phyloP scores from a whole-genome alignment of 179 eudicot genomes.

The Heliamphora ciliata region DNA sequence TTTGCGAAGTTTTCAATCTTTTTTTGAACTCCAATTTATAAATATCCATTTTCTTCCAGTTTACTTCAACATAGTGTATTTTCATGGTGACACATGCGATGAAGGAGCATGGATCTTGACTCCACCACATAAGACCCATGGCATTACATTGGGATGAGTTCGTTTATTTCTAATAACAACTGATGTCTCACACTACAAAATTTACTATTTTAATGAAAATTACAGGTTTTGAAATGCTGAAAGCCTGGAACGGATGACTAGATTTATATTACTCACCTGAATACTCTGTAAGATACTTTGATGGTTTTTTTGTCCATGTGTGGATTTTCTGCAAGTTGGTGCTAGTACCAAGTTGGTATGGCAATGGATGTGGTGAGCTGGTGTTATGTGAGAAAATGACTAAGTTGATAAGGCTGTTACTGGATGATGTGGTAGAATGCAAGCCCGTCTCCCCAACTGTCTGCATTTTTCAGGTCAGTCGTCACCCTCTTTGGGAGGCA shows the following conservation, averaged over 20 bases:
- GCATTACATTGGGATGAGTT: background rate
- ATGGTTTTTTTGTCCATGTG: background rate
- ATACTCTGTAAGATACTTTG: background rate
- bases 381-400: background rate
- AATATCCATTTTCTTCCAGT: background rate
- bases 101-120: background rate
- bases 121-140: background rate
- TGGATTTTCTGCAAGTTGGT: background rate
- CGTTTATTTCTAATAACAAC: background rate
- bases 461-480: conserved; percentile 8
- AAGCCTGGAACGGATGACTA: background rate
- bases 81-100: background rate
- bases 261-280: background rate
- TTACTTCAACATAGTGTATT: background rate
- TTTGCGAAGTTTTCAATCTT: background rate
- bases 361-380: background rate
- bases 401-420: background rate
- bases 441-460: background rate
- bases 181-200: background rate
- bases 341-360: conserved; percentile 1
- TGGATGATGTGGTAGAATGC: too few relatives aligned
- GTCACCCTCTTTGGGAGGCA: background rate
- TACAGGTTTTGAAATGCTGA: background rate
- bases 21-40: background rate
- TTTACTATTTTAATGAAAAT: background rate